Base-by-base conservation (phyloP, 345 rosid species). In the Geranium rotundifolium region DNA sequence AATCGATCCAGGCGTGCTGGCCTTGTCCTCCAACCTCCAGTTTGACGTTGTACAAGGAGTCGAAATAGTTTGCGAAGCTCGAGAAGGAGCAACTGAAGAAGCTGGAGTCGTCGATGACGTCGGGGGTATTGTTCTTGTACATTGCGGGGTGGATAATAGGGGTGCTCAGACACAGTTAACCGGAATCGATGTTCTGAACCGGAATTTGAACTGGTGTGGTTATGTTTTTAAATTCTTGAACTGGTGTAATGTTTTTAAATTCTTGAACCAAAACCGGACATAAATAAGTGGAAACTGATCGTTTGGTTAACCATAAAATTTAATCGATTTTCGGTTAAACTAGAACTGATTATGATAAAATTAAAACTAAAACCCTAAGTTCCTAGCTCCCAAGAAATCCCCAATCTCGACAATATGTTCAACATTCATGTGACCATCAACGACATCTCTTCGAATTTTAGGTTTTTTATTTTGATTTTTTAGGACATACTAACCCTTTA, bases 131-230 rank as follows among this genome's bases (percentile, higher is more conserved):
- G 67, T 92, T 92, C 81, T 75, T 92, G 68, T 92, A 89, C 89
- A 92, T 92, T 19, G 95, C 97, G 0, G 98, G 98, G 7, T 89
- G 98, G 98, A 92, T 92, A 55, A 95, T 93, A 72, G 87, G 98
- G 98, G 96, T 89, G 1, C 27, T 23, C 27, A 23, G 2, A 23
- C 27, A 23, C 27, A 23, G 27, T 23, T 23, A 23, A 23, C 27
- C 27, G 2, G 27, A 23, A 23, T 23, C 27, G 27, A 2, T 23
- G 27, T 23, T 2, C 27, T 23, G 27, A 23, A 23, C 27, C 27
- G 27, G 2, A 23, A 23, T 23, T 23, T 23, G 27, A 23, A 23
- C 27, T 23, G 27, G 27, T 23, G 27, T 23, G 27, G 27, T 23
- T 23, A 23, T 23, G 2, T 23, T 23, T 23, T 23, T 23, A 23